A percentile compares a stretch with the other conserved stretches of the same genome.
Conservation (phyloP, 768 basidiomycete genomes). For the Trametes cingulata region DNA sequence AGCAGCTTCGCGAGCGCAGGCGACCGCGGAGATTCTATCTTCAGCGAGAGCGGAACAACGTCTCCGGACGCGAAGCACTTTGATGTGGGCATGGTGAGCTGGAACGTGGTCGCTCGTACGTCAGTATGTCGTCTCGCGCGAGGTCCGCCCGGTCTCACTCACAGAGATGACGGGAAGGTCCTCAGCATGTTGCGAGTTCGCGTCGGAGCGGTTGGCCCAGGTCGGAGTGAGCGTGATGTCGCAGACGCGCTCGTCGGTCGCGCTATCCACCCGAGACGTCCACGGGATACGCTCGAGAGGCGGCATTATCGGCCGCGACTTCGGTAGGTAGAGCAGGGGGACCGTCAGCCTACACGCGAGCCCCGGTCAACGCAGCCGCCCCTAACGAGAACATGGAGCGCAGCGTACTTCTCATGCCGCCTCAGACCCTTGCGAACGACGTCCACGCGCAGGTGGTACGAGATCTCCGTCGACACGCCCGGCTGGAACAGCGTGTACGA, state of each 20-base stretch:
- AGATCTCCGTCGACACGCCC: slow-evolving; percentile 34
- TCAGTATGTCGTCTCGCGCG: background rate
- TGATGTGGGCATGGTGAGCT: slow-evolving; percentile 43
- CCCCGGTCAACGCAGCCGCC: slow-evolving; percentile 6
- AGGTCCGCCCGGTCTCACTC: background rate
- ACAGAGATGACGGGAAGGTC: slow-evolving; percentile 14
- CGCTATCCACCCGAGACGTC: slow-evolving; percentile 24
- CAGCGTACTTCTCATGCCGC: slow-evolving; percentile 41
- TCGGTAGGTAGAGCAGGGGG: slow-evolving; percentile 46
- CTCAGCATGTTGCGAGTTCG: slow-evolving; percentile 4
- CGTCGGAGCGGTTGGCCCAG: slow-evolving; percentile 18
- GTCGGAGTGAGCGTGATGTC: slow-evolving; percentile 25
- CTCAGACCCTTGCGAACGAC: slow-evolving; percentile 42
- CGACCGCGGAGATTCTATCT: slow-evolving; percentile 37
- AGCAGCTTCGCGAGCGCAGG: slow-evolving; percentile 43
- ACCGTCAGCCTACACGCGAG: slow-evolving; percentile 25
- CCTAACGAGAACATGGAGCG: background rate
- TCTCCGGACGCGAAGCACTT: slow-evolving; percentile 42
- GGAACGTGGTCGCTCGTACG: background rate
- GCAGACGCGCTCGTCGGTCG: slow-evolving; percentile 34
- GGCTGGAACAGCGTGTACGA: slow-evolving; percentile 37
- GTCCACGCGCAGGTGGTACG: slow-evolving; percentile 40
- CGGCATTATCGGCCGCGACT: slow-evolving; percentile 40
- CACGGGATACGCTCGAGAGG: slow-evolving; percentile 36
- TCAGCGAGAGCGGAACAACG: slow-evolving; percentile 40